These are phyloP conservation scores for Neurospora pannonica DNA, from an alignment of 495 filamentous ascomycete genomes.

Conservation along the genomic window DNA sequence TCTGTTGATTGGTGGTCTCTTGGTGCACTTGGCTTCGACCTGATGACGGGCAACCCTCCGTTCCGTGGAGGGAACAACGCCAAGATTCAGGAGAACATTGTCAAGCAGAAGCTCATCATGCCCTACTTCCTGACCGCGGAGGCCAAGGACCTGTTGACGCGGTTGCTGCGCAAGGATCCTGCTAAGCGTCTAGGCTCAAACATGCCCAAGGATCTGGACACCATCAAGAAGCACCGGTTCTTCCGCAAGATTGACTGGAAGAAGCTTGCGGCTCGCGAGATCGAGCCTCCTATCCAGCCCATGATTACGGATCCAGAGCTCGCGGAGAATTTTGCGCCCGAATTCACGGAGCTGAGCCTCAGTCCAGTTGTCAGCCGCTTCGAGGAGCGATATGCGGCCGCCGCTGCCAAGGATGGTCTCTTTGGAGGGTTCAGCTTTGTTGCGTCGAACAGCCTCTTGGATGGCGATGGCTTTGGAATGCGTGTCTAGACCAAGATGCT, in stretches of 20 bases:
- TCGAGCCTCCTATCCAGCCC: conserved; percentile 80
- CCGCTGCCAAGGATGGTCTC: conserved; percentile 48
- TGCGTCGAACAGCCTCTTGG: conserved; percentile 76
- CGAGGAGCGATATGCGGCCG: conserved; percentile 21
- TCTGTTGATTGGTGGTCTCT: conserved; percentile 98
- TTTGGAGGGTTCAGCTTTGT: conserved; percentile 98
- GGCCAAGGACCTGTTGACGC: conserved; percentile 84
- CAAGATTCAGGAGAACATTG: conserved; percentile 87
- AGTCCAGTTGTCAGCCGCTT: conserved; percentile 53
- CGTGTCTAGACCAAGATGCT: neutral
- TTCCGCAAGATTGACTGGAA: conserved; percentile 95
- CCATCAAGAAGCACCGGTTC: conserved; percentile 89
- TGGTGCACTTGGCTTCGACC: conserved; percentile 81
- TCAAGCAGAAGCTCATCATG: conserved; percentile 76
- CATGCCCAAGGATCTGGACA: conserved; percentile 77
- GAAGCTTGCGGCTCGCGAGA: conserved; percentile 63
- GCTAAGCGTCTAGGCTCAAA: conserved; percentile 76
- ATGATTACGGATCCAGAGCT: conserved; percentile 89
- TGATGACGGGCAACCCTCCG: conserved; percentile 82
- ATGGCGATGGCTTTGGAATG: conserved; percentile 35
- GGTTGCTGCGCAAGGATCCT: conserved; percentile 84
- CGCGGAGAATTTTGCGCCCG: conserved; percentile 84
- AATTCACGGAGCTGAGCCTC: conserved; percentile 78
- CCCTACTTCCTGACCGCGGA: conserved; percentile 85
- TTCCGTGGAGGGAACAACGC: conserved; percentile 83